Percentiles rank a stretch among this genome's conserved stretches.
phyloP scores from a whole-genome alignment of 108 stramenopile genomes.

The Pseudonitzschia pungens region DNA sequence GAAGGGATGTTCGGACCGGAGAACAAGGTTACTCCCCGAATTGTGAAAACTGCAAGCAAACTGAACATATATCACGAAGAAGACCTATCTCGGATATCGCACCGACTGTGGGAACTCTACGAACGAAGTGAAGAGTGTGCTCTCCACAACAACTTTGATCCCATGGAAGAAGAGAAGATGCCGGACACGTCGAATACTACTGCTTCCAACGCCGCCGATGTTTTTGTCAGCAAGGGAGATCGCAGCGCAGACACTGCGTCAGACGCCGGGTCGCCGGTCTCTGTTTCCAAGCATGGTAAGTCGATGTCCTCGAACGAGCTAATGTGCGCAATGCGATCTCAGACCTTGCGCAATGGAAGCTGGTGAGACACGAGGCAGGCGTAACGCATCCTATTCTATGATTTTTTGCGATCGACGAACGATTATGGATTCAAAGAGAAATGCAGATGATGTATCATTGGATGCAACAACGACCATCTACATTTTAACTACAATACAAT shows the following conservation, averaged over 20 bases:
- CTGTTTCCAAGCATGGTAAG: constrained; percentile 17
- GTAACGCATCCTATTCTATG: no score
- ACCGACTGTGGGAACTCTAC: constrained; percentile 63
- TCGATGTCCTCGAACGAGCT: constrained; percentile 33
- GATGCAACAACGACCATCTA: no score
- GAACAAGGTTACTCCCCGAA: constrained; percentile 29
- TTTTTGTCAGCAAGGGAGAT: constrained; percentile 18
- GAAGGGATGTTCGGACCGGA: constrained; percentile 62
- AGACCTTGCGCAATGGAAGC: constrained; percentile 28
- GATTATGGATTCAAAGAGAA: no score
- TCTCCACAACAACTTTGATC: constrained; percentile 40
- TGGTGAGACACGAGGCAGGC: constrained; percentile 14
- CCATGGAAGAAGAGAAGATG: constrained; percentile 37
- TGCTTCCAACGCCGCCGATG: background rate
- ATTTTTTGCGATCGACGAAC: no score
- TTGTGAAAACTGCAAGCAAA: constrained; percentile 21
- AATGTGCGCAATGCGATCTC: constrained; percentile 30
- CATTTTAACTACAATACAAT: no score
- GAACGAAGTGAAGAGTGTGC: constrained; percentile 69
- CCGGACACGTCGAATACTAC: background rate
- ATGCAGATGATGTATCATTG: no score
- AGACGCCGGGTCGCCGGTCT: constrained; percentile 29
- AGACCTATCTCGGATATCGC: constrained; percentile 42
- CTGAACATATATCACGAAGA: constrained; percentile 26
- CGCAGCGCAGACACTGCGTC: constrained; percentile 15